Evolutionary conservation across 169 alveolate species (phyloP).

Genomic region (Cryptosporidium bovis): DNA sequence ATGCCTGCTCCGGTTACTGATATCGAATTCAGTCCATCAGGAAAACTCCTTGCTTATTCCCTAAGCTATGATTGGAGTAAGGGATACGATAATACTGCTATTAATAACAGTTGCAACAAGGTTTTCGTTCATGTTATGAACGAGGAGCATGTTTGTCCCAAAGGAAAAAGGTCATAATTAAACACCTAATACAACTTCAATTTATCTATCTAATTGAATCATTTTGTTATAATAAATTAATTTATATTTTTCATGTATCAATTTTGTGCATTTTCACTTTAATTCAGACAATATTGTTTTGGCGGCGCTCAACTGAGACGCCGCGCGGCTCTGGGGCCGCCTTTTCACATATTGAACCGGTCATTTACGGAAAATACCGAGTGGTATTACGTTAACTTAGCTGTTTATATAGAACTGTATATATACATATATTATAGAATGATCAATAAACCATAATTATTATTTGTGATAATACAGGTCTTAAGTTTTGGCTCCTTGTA

Average conservation of each 20-base stretch:
- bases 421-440: no score
- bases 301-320: conserved; percentile 46
- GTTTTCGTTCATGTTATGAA: conserved; percentile 63
- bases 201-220: neutral
- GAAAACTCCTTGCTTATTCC: conserved; percentile 86
- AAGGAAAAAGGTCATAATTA: conserved; percentile 40
- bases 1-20: conserved; percentile 85
- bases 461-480: no score
- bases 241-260: neutral
- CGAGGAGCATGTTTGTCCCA: conserved; percentile 71
- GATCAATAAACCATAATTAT: no score
- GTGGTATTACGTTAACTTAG: no score
- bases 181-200: neutral
- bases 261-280: neutral
- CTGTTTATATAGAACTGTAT: no score
- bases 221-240: neutral
- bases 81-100: conserved; percentile 77
- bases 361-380: no score
- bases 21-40: conserved; percentile 83
- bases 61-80: conserved; percentile 87
- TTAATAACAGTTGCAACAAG: conserved; percentile 63
- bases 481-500: no score
- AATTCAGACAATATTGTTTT: neutral
- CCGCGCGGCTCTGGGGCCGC: conserved; percentile 51
- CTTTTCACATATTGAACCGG: neutral